Conservation (phyloP, 1,284 basidiomycete species). For the Boletus subluridellus region DNA sequence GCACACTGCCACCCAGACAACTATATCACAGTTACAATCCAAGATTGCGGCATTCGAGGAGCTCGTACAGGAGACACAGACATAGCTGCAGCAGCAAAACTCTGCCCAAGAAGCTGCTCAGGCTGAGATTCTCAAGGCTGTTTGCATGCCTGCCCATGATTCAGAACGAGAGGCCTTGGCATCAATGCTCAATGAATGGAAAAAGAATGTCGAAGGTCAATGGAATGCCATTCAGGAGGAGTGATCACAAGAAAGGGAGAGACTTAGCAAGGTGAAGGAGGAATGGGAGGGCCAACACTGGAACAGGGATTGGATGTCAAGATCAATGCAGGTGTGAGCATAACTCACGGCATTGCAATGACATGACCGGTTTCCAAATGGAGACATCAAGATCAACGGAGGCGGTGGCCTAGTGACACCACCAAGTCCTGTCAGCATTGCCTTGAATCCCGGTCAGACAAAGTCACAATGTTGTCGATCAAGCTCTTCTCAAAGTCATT, state of each 20-base stretch:
- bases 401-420: slow-evolving; percentile 24
- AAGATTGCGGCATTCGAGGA: slow-evolving; percentile 62
- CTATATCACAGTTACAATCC: slow-evolving; percentile 72
- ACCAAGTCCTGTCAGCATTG: slow-evolving; percentile 68
- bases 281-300: no score
- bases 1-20: slow-evolving; percentile 74
- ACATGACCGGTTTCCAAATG: slow-evolving; percentile 34
- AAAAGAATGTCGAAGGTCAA: no score
- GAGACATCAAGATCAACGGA: slow-evolving; percentile 4
- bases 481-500: background rate
- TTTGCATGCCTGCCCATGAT: no score
- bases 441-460: slow-evolving; percentile 51
- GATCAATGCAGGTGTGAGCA: slow-evolving; percentile 15
- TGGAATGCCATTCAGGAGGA: no score
- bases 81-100: slow-evolving; percentile 35
- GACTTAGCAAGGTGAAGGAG: no score
- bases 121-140: no score
- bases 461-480: slow-evolving; percentile 36
- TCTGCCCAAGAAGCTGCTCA: slow-evolving; percentile 25
- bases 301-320: no score
- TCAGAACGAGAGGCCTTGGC: no score
- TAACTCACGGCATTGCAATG: slow-evolving; percentile 39
- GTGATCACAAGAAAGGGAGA: no score
- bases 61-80: slow-evolving; percentile 47
- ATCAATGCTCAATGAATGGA: no score